A percentile compares a stretch with the other conserved stretches of the same genome.
These are phyloP conservation scores for Letharia columbiana DNA, from an alignment of 495 filamentous ascomycete species.

Conservation along the genomic window DNA sequence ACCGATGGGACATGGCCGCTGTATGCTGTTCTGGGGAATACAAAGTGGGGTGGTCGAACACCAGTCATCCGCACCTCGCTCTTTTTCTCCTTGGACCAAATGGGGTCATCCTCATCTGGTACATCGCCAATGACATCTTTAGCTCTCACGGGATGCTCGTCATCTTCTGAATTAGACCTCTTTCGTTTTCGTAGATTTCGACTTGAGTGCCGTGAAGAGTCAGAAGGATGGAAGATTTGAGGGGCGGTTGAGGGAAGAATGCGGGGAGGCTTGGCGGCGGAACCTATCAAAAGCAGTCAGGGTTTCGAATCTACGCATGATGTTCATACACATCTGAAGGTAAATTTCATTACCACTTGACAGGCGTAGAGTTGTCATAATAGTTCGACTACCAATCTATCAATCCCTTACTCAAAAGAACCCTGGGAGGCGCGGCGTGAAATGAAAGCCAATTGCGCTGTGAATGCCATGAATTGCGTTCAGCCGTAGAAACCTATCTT, in stretches of 20 bases:
- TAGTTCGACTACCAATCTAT: neutral
- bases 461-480: too few species aligned
- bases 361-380: neutral
- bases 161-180: neutral
- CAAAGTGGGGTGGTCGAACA: slow-evolving; percentile 21
- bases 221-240: neutral
- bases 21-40: slow-evolving; percentile 34
- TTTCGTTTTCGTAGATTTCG: slow-evolving; percentile 8
- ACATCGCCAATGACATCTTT: neutral
- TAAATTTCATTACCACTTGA: neutral
- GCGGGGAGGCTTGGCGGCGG: slow-evolving; percentile 3
- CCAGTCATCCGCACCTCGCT: neutral
- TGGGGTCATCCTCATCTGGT: neutral
- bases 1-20: slow-evolving; percentile 25
- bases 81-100: neutral
- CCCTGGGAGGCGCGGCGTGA: neutral
- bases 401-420: neutral
- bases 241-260: neutral
- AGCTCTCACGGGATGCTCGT: neutral
- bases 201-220: neutral
- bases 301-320: neutral
- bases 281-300: slow-evolving; percentile 3
- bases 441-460: neutral
- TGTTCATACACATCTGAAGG: neutral
- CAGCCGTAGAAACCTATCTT: too few species aligned